Evolutionary conservation across 352 stramenopile species (phyloP), one percentile per base, ranked within the genome.

Genomic region (Elongisporangium undulatum): DNA sequence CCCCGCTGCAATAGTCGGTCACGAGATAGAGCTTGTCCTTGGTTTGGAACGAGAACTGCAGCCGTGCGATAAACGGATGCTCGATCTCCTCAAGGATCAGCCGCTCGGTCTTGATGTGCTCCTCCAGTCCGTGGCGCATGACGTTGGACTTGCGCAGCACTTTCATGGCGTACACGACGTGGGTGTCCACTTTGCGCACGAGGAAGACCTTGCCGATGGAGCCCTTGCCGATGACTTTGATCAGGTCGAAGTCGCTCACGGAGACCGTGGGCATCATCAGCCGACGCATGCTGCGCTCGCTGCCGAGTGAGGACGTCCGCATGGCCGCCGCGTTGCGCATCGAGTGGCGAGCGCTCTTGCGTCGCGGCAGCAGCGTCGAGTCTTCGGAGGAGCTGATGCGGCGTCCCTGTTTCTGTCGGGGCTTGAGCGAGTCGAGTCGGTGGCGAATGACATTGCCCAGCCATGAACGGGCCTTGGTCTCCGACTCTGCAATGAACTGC

Each of bases 21-120:
- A 97, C 89, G 15, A 97, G 81, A 54, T 97, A 95, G 51, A 94
- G 66, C 52, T 94, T 89, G 54, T 89, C 82, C 55, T 92, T 86
- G 8, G 88, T 97, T 81, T 99, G 97, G 75, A 99, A 99, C 17
- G 94, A 96, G 72, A 97, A 99, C 17, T 97, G 88, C 58, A 99
- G 90, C 4, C 80, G 87, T 4, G 99, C 97, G 49, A 99, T 97
- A 77, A 99, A 99, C 4, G 97, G 97, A 68, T 99, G 97, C 26
- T 98, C 84, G 38, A 97, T 87, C 62, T 98, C 88, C 63, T 97
- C 97, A 22, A 99, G 82, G 77, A 99, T 99, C 55, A 98, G 82
- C 0, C 97, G 86, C 74, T 99, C 98, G 0, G 95, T 97, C 64
- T 98, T 94, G 58, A 98, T 97, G 56, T 99, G 95, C 64, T 97